Base-by-base conservation (phyloP, 352 stramenopile genomes). In the Phytophthora fragariae region DNA sequence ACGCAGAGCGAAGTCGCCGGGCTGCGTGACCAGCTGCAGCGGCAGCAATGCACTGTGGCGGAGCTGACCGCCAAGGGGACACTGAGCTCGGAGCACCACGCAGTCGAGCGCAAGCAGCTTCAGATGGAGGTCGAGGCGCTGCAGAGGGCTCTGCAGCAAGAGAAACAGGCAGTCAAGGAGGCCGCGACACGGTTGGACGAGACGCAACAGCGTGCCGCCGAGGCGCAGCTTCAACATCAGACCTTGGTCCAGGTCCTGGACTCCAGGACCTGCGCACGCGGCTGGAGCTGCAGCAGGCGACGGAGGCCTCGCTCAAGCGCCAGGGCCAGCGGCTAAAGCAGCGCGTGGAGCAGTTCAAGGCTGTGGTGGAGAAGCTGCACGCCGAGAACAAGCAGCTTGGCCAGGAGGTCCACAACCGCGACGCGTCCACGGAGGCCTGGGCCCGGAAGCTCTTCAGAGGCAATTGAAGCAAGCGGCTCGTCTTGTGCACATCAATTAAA, bases 341-440 rank as follows among this genome's bases (percentile, higher is more conserved):
- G 37, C 62, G 69, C 2, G 44, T 64, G 52, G 29, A 49, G 35
- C 63, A 84, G 39, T 46, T 83, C 17, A 73, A 84, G 59, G 37
- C 47, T 11, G 6, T 69, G 15, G 50, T 61, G 19, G 61, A 65
- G 39, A 70, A 75, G 57, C 19, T 79, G 49, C 68, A 72, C 50
- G 57, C 17, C 15, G 68, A 82, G 46, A 80, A 76, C 46, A 60
- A 82, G 41, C 65, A 80, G 66, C 62, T 74, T n/a, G 47, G 55
- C 15, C 21, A 85, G 21, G 76, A 85, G 37, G 50, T 62, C 17
- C 66, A 68, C 46, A 49, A 59, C n/a, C 65, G 71, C 19, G 65
- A 77, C 39, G 65, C 55, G 50, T 70, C 65, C 31, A 77, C 71
- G 0, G 71, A 77, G 47, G 66, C 66, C 11, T 78, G 66, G 71